These are phyloP conservation scores for Exophiala spinifera DNA, from an alignment of 2,329 filamentous ascomycete species.

Conservation along the genomic window DNA sequence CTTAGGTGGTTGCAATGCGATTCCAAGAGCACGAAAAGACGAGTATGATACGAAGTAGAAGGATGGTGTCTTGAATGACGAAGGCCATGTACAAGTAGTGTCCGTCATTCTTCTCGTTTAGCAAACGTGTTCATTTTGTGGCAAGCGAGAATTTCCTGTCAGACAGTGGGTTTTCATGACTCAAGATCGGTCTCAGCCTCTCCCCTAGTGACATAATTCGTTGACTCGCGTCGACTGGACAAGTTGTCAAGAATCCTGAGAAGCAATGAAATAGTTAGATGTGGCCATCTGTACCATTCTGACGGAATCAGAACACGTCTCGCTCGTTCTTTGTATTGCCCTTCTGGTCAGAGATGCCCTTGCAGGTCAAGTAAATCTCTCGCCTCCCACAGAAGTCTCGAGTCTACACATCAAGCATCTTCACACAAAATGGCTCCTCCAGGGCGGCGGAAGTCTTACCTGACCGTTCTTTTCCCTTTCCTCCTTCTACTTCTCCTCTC, in stretches of 20 bases:
- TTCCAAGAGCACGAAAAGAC: background rate
- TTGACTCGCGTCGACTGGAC: conserved; percentile 9
- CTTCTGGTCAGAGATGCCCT: conserved; percentile 7
- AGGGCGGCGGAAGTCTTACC: conserved; percentile 41
- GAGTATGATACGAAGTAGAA: background rate
- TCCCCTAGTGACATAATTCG: background rate
- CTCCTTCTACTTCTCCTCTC: conserved; percentile 55
- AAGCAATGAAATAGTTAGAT: background rate
- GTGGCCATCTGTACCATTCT: background rate
- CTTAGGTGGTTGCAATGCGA: no score
- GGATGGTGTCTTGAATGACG: no score
- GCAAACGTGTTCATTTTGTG: no score
- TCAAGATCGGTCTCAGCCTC: no score
- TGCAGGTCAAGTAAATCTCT: background rate
- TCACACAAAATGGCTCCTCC: conserved; percentile 43
- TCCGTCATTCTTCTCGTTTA: no score
- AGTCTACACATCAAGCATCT: background rate
- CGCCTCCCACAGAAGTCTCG: background rate
- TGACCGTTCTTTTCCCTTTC: conserved; percentile 47
- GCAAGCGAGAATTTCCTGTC: no score
- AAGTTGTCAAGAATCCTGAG: conserved; percentile 10
- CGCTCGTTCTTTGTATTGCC: background rate
- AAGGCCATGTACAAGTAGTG: no score
- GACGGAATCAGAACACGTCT: background rate
- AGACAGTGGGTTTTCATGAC: no score